Conservation (phyloP, 352 stramenopile species). For the Globisporangium iwayamae region DNA sequence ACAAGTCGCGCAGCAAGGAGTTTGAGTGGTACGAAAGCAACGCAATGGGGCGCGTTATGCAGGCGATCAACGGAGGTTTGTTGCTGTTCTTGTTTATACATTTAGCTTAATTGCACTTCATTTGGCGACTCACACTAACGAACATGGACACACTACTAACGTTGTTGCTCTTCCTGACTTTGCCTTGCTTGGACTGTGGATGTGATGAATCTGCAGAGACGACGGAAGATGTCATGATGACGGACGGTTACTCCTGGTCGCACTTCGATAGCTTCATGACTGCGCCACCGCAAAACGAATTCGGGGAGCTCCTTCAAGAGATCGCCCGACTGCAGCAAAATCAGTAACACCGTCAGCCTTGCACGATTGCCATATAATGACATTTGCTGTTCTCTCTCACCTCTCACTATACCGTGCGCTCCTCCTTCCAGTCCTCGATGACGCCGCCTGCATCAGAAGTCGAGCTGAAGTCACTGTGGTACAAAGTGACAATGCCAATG, state of each 20-base stretch:
- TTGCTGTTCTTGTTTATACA: slow-evolving; percentile 5
- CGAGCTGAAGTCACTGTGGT: slow-evolving; percentile 20
- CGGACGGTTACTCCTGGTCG: slow-evolving; percentile 79
- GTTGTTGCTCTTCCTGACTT: background rate
- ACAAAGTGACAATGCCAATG: slow-evolving; percentile 50
- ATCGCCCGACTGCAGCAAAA: slow-evolving; percentile 53
- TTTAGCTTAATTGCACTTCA: background rate
- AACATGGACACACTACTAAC: slow-evolving; percentile 1
- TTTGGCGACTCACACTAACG: background rate
- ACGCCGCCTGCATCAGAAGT: background rate
- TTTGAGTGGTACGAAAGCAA: slow-evolving; percentile 82
- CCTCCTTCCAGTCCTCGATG: slow-evolving; percentile 14
- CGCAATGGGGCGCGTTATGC: slow-evolving; percentile 50
- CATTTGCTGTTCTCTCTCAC: background rate
- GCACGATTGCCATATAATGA: background rate
- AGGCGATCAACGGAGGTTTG: slow-evolving; percentile 52
- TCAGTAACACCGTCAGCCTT: slow-evolving; percentile 17
- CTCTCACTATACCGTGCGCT: slow-evolving; percentile 10
- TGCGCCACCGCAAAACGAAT: slow-evolving; percentile 33
- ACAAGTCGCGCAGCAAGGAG: slow-evolving; percentile 73
- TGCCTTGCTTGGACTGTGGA: background rate
- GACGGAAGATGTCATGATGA: slow-evolving; percentile 40
- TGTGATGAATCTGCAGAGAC: slow-evolving; percentile 18
- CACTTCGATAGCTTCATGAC: slow-evolving; percentile 70
- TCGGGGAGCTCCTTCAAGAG: slow-evolving; percentile 60